phyloP scores from a whole-genome alignment of 129 eudicot genomes.

The Flaveria bidentis region DNA sequence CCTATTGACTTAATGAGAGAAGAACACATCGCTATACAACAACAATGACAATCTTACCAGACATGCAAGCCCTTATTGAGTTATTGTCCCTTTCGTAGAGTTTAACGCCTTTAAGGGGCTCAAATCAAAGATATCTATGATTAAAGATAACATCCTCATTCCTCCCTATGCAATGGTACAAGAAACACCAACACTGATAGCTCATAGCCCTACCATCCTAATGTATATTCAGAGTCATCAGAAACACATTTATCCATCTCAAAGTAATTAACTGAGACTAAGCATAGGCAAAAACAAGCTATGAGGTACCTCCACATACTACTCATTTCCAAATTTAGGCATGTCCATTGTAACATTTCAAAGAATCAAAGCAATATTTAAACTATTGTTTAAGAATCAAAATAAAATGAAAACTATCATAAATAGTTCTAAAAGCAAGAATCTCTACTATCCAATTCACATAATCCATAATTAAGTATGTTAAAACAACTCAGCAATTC shows the following conservation, averaged over 20 bases:
- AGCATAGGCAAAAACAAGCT: slow-evolving; percentile 15
- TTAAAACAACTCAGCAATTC: not conserved
- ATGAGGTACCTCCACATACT: slow-evolving; percentile 24
- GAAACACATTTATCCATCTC: slow-evolving; percentile 9
- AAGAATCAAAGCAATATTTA: not conserved
- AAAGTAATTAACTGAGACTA: slow-evolving; percentile 10
- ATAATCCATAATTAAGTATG: not conserved
- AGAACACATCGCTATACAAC: not conserved
- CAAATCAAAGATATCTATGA: not conserved
- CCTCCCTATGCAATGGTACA: not conserved
- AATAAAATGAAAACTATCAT: not conserved
- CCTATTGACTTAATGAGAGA: slow-evolving; percentile 3
- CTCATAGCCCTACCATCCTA: slow-evolving; percentile 16
- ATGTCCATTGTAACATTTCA: slow-evolving; percentile 2
- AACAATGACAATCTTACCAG: not conserved
- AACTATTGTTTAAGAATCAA: slow-evolving; percentile 10
- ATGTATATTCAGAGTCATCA: not conserved
- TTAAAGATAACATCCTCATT: not conserved
- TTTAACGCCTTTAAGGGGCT: not conserved
- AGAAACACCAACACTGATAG: not conserved
- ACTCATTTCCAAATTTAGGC: not conserved
- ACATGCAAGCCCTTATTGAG: slow-evolving; percentile 8
- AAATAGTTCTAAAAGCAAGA: not conserved
- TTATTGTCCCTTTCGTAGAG: not conserved
- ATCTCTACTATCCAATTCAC: not conserved